phyloP scores from a whole-genome alignment of 805 yeast species.

The Kluyveromyces siamensis region DNA sequence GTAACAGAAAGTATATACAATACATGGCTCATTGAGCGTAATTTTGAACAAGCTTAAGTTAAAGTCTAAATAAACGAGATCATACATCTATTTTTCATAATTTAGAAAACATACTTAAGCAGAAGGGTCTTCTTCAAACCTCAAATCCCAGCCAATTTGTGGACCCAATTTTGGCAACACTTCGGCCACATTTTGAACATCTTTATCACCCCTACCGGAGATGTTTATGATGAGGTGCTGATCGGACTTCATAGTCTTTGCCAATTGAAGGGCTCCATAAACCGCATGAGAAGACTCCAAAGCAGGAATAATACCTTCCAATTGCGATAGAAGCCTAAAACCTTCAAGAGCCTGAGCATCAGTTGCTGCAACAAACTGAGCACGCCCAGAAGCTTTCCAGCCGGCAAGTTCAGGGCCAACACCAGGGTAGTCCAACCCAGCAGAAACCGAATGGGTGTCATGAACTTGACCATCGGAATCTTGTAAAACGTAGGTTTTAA shows the following conservation, averaged over 20 bases:
- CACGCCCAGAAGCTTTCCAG: constrained; percentile 94
- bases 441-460: constrained; percentile 96
- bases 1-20: not conserved
- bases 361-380: constrained; percentile 81
- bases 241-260: constrained; percentile 72
- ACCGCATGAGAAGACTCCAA: constrained; percentile 96
- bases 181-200: constrained; percentile 96
- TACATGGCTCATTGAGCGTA: not conserved
- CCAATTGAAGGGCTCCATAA: constrained; percentile 81
- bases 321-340: constrained; percentile 76
- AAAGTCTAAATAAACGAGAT: not conserved
- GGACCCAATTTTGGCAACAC: constrained; percentile 85
- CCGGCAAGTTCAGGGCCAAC: constrained; percentile 96
- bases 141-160: constrained; percentile 88
- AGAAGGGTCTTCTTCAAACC: constrained; percentile 51
- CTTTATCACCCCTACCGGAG: constrained; percentile 99
- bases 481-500: constrained; percentile 86
- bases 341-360: constrained; percentile 94
- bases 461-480: constrained; percentile 90
- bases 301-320: constrained; percentile 98
- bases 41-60: not conserved
- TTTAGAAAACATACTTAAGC: not conserved
- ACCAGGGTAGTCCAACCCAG: constrained; percentile 98
- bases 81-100: not conserved
- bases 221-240: constrained; percentile 79